phyloP scores from a whole-genome alignment of 192 early-diverging fungal species.

The Umbelopsis ramanniana region DNA sequence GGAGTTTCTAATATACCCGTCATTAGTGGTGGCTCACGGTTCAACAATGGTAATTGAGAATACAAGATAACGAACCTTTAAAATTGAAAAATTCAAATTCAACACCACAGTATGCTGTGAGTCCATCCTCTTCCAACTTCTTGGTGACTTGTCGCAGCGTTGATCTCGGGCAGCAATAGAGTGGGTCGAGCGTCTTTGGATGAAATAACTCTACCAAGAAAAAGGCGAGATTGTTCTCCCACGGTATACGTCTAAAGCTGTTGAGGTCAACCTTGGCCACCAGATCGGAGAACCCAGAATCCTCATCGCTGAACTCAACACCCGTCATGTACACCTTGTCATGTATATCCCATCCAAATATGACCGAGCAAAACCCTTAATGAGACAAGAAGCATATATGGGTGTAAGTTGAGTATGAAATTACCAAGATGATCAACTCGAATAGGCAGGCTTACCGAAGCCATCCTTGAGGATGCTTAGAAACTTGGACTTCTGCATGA shows the following conservation, averaged over 20 bases:
- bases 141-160: slow-evolving; percentile 53
- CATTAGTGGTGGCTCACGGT: too few relatives aligned
- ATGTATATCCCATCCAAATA: slow-evolving; percentile 83
- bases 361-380: slow-evolving; percentile 76
- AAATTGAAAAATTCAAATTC: slow-evolving; percentile 86
- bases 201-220: slow-evolving; percentile 73
- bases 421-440: background rate
- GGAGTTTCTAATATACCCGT: slow-evolving; percentile 61
- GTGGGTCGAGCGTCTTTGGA: slow-evolving; percentile 55
- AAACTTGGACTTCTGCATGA: slow-evolving; percentile 72
- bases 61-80: slow-evolving; percentile 54
- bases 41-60: background rate
- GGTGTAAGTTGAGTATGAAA: too few relatives aligned
- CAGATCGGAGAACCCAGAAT: slow-evolving; percentile 60
- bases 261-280: slow-evolving; percentile 67
- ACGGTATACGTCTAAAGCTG: slow-evolving; percentile 71
- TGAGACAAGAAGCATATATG: background rate
- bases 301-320: slow-evolving; percentile 26
- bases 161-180: slow-evolving; percentile 67
- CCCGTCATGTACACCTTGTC: slow-evolving; percentile 61
- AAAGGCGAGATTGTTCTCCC: slow-evolving; percentile 74
- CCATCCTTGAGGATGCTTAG: slow-evolving; percentile 61
- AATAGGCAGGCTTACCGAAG: slow-evolving; percentile 57
- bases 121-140: slow-evolving; percentile 43
- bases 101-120: slow-evolving; percentile 54